Conservation (phyloP, 1,284 basidiomycete genomes). For the Sporisorium iseilematis-ciliati region DNA sequence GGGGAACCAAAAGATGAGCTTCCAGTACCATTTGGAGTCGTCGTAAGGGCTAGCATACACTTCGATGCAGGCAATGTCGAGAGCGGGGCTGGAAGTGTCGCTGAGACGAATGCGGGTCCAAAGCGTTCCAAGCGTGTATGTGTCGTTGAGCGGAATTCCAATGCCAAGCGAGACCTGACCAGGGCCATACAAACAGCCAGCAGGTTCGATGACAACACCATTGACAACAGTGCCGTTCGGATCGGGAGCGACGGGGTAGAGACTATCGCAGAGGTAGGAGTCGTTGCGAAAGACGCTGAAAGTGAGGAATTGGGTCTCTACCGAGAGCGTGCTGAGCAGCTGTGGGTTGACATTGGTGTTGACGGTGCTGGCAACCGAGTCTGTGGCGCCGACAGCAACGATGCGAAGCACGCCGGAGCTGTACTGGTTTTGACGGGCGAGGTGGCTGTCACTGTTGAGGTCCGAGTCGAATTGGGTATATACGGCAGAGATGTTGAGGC, state of each 20-base stretch:
- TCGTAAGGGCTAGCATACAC: constrained; percentile 82
- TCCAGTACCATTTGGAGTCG: constrained; percentile 77
- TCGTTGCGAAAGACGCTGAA: constrained; percentile 59
- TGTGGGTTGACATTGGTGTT: constrained; percentile 34
- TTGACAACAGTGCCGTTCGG: constrained; percentile 45
- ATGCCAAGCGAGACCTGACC: constrained; percentile 86
- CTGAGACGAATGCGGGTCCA: constrained; percentile 86
- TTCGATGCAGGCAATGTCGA: constrained; percentile 84
- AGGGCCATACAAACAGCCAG: constrained; percentile 61
- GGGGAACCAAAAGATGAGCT: constrained; percentile 84
- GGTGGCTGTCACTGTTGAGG: constrained; percentile 17
- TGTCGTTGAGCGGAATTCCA: constrained; percentile 77
- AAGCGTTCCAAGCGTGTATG: constrained; percentile 84
- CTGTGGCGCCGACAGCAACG: constrained; percentile 54
- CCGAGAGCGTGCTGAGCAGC: constrained; percentile 53
- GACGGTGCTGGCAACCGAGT: constrained; percentile 41
- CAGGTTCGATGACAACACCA: constrained; percentile 37
- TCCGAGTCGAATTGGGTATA: constrained; percentile 60
- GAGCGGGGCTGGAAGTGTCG: constrained; percentile 78
- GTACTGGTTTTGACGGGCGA: constrained; percentile 25
- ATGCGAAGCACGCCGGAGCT: constrained; percentile 53
- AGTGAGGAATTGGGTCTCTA: constrained; percentile 57
- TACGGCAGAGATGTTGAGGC: constrained; percentile 66
- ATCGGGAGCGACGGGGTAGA: constrained; percentile 55
- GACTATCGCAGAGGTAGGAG: constrained; percentile 62